Conservation (phyloP, 805 yeast genomes). For the Monosporozyma siamensis region DNA sequence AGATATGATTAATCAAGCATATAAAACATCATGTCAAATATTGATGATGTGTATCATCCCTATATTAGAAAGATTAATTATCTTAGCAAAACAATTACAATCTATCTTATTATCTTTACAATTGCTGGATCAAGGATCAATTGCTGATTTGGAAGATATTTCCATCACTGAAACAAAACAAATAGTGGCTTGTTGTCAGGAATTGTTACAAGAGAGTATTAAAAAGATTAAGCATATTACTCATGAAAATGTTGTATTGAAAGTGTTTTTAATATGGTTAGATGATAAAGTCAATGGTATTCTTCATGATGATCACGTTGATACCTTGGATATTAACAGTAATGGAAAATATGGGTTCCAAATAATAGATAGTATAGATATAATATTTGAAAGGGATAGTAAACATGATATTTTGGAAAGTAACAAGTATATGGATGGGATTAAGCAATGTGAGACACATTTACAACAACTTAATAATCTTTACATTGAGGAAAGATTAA, state of each 20-base stretch:
- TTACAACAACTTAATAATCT: background rate
- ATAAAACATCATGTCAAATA: conserved; percentile 40
- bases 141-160: background rate
- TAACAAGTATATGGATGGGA: background rate
- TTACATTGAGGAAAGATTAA: background rate
- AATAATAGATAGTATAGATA: conserved; percentile 6
- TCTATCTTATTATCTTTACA: conserved; percentile 4
- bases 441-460: background rate
- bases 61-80: conserved; percentile 45
- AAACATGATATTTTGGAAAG: background rate
- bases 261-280: conserved; percentile 16
- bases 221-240: conserved; percentile 9
- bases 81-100: conserved; percentile 23
- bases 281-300: conserved; percentile 14
- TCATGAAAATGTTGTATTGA: conserved; percentile 10
- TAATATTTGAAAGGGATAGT: background rate
- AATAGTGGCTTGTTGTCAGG: conserved; percentile 4
- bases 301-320: conserved; percentile 17
- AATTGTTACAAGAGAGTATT: conserved; percentile 7
- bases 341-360: conserved; percentile 7
- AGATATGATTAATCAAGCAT: conserved; percentile 40
- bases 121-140: background rate
- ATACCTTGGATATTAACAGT: conserved; percentile 3
- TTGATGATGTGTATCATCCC: conserved; percentile 44
- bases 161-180: background rate